Base-by-base conservation (phyloP, 2,329 filamentous ascomycete genomes). In the Nemania sp. region DNA sequence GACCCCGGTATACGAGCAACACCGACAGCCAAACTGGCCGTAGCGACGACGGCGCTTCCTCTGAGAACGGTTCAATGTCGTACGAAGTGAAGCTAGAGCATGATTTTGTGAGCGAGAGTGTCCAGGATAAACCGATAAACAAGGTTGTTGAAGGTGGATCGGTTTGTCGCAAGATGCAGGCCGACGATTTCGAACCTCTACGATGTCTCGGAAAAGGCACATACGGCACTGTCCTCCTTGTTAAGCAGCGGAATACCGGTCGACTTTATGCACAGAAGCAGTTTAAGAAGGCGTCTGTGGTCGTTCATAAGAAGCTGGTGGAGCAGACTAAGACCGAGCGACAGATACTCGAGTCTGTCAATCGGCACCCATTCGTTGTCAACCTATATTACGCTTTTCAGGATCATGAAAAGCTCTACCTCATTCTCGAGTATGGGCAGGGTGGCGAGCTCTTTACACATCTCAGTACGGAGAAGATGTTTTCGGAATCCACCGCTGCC, bases 331-430 rank as follows among this genome's bases (percentile, higher is more conserved):
- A 96, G 82, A 98, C 94, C 2, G 95, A 99, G 79, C 90, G 95
- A 51, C 88, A 89, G 69, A 97, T 99, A 56, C 83, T 99, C 53
- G 95, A 99, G 79, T 96, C 91, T 61, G 91, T 99, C 75, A 98
- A 96, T 76, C 86, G 93, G 35, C 95, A 99, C 75, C 94, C 95
- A 0, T 99, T 99, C 74, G 93, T 99, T 49, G 95, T 99, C 66
- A 98, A 98, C 78, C 84, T 99, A 17, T 99, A 91, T 78, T 99
- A 99, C 72, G 95, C 95, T 20, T 99, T 99, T 77, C 95, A 99
- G 77, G 95, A 99, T 72, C 92, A 92, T 68, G 93, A 97, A 80
- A 97, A 97, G 79, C 86, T 99, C 35, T 99, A 99, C 74, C 82
- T 99, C 47, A 98, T 99, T 67, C 86, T 99, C 21, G 94, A 99